Evolutionary conservation across 805 yeast species (phyloP).

Genomic region (Priceomyces haplophilus): DNA sequence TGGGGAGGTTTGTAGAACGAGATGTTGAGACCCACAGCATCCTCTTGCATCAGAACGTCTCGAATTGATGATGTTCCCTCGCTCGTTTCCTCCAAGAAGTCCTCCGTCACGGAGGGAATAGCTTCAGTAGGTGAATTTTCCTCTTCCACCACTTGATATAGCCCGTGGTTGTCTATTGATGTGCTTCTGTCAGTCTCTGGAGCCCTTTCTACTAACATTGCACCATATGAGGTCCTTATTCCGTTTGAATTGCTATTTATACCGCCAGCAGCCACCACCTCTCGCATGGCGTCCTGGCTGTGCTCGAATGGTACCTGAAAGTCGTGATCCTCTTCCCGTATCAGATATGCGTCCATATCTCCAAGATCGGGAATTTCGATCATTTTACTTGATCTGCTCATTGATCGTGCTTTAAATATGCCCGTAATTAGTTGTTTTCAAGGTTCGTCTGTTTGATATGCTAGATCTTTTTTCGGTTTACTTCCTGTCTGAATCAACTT

Average conservation of each 20-base stretch:
- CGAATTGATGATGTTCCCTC: background rate
- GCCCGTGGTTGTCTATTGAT: background rate
- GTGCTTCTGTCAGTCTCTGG: background rate
- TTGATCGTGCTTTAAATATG: background rate
- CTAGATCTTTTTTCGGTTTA: background rate
- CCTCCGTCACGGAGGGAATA: background rate
- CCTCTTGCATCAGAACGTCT: background rate
- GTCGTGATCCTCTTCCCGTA: conserved; percentile 1
- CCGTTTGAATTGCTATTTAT: background rate
- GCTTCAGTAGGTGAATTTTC: background rate
- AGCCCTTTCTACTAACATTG: background rate
- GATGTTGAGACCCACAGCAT: conserved; percentile 1
- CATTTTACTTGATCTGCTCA: conserved; percentile 19
- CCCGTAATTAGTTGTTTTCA: background rate
- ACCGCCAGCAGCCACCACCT: background rate
- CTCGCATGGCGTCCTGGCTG: background rate
- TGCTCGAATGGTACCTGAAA: background rate
- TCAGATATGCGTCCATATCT: conserved; percentile 17
- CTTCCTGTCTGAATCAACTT: background rate
- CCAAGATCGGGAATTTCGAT: conserved; percentile 46
- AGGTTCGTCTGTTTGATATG: background rate
- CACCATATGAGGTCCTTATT: background rate
- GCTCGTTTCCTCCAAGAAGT: background rate
- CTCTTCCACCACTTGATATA: background rate
- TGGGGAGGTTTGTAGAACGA: background rate